phyloP scores from a whole-genome alignment of 768 basidiomycete genomes.

The Termitomyces sp. region DNA sequence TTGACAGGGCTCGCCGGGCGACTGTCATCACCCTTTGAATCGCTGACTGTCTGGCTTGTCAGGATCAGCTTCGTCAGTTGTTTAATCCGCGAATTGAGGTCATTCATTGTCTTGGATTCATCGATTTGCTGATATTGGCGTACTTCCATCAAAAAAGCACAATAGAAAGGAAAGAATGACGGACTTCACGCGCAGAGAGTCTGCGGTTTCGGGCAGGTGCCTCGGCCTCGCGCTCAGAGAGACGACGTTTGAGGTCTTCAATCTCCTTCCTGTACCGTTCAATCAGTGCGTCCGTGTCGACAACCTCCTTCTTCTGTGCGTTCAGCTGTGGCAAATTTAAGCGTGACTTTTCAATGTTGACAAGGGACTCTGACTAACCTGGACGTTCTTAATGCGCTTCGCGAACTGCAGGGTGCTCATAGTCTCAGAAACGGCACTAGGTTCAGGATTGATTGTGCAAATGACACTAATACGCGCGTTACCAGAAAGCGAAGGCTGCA shows the following conservation, averaged over 20 bases:
- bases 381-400: constrained; percentile 84
- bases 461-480: constrained; percentile 96
- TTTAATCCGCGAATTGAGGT: constrained; percentile 72
- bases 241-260: constrained; percentile 73
- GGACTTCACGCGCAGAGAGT: constrained; percentile 45
- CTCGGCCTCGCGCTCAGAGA: constrained; percentile 66
- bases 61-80: constrained; percentile 81
- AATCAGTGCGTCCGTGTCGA: constrained; percentile 90
- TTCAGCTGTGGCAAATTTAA: constrained; percentile 40
- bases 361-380: constrained; percentile 33
- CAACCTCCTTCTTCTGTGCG: constrained; percentile 89
- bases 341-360: not conserved
- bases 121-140: constrained; percentile 58
- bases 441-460: constrained; percentile 90
- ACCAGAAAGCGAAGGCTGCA: constrained; percentile 92
- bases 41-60: constrained; percentile 80
- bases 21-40: constrained; percentile 60
- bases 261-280: constrained; percentile 95
- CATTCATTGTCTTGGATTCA: constrained; percentile 79
- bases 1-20: constrained; percentile 80
- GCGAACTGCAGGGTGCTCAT: constrained; percentile 90
- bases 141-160: not conserved
- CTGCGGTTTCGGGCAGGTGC: constrained; percentile 43
- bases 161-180: constrained; percentile 6
- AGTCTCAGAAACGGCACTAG: constrained; percentile 72